A percentile compares a stretch with the other conserved stretches of the same genome.
phyloP scores from a whole-genome alignment of 2,329 filamentous ascomycete species.

The Botrytis paeoniae region DNA sequence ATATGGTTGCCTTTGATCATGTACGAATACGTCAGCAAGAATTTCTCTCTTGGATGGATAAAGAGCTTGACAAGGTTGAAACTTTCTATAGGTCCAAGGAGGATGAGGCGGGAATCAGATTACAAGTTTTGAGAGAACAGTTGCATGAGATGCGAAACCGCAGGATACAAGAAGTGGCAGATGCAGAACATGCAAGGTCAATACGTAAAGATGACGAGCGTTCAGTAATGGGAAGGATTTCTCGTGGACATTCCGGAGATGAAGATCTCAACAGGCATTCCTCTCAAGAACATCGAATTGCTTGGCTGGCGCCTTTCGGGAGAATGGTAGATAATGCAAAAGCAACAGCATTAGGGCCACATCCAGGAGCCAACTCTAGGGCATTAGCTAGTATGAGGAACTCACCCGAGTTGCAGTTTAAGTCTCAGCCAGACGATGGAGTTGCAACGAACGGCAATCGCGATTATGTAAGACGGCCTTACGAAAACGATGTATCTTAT shows the following conservation, averaged over 20 bases:
- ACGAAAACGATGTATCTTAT: conserved; percentile 69
- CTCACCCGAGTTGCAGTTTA: conserved; percentile 39
- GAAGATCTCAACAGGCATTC: conserved; percentile 25
- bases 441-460: conserved; percentile 37
- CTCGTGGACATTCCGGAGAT: conserved; percentile 25
- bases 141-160: conserved; percentile 90
- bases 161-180: conserved; percentile 65
- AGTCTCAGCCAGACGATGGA: conserved; percentile 40
- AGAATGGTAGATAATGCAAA: conserved; percentile 37
- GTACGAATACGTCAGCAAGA: conserved; percentile 74
- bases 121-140: conserved; percentile 73
- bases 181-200: conserved; percentile 28
- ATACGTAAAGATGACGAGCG: conserved; percentile 28
- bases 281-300: conserved; percentile 32
- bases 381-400: conserved; percentile 52
- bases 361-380: conserved; percentile 58
- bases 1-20: conserved; percentile 56
- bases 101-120: conserved; percentile 71
- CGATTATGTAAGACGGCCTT: conserved; percentile 49
- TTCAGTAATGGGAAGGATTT: conserved; percentile 21
- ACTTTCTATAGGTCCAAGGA: conserved; percentile 86
- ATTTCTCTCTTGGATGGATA: conserved; percentile 82
- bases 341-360: conserved; percentile 47
- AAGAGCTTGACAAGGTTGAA: conserved; percentile 87
- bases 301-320: conserved; percentile 52